A percentile compares a stretch with the other conserved stretches of the same genome.
Conservation (phyloP, 805 yeast species). For the Deakozyma indianensis region DNA sequence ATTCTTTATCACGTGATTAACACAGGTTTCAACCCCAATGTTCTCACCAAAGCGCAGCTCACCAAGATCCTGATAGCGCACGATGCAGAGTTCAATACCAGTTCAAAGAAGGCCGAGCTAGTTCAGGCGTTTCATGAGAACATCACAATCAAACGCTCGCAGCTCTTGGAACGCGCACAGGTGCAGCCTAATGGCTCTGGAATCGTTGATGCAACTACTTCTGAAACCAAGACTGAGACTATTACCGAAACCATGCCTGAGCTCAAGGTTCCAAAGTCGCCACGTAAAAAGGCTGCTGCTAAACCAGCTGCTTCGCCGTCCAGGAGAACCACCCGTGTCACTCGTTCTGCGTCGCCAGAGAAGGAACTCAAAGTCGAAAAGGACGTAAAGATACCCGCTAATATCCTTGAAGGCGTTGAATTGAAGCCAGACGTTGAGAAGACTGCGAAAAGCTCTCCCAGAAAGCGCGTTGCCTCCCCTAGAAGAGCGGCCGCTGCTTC, state of each 20-base stretch:
- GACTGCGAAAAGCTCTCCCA: neutral
- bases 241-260: neutral
- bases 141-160: neutral
- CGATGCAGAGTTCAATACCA: neutral
- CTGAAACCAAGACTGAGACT: neutral
- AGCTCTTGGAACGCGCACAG: neutral
- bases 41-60: neutral
- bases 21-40: conserved; percentile 1
- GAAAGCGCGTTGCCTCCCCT: neutral
- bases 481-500: neutral
- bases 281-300: neutral
- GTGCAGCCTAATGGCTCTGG: neutral
- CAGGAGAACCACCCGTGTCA: neutral
- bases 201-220: neutral
- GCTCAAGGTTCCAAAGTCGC: neutral
- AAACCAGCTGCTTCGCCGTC: neutral
- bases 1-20: too few species aligned
- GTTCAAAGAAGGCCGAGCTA: neutral
- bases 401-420: neutral
- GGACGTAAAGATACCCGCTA: neutral
- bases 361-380: neutral
- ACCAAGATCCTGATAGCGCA: neutral
- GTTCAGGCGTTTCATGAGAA: neutral
- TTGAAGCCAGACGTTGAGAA: neutral
- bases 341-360: neutral